Evolutionary conservation across 306 rosid species (phyloP).

Genomic region (Aeschynomene evenia): DNA sequence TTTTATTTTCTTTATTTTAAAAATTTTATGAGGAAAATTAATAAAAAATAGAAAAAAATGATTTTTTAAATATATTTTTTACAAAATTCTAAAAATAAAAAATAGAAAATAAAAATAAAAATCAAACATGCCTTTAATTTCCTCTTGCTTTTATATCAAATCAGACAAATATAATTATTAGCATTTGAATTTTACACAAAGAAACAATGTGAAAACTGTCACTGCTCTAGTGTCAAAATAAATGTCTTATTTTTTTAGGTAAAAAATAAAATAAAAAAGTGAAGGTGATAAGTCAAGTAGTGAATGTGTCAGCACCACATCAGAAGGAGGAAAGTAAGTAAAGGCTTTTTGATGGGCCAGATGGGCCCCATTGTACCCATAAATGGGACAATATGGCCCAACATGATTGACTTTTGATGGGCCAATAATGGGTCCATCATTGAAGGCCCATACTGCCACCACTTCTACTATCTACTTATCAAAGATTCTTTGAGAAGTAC

Average conservation of each 20-base stretch:
- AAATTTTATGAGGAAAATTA: too few species aligned
- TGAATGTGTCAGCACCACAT: slow-evolving; percentile 36
- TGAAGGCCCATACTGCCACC: slow-evolving; percentile 37
- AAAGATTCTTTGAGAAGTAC: slow-evolving; percentile 30
- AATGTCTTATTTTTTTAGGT: neutral
- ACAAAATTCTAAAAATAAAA: too few species aligned
- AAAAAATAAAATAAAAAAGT: too few species aligned
- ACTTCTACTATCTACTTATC: too few species aligned
- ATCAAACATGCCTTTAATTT: too few species aligned
- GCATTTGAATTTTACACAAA: neutral
- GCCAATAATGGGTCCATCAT: slow-evolving; percentile 47
- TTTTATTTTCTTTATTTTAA: too few species aligned
- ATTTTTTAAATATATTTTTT: too few species aligned
- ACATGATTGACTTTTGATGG: slow-evolving; percentile 42
- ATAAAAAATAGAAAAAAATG: too few species aligned
- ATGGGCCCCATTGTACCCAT: slow-evolving; percentile 35
- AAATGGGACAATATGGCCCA: slow-evolving; percentile 33
- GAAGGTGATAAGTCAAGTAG: neutral
- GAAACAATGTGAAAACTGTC: neutral
- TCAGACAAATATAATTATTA: neutral
- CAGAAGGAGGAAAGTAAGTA: slow-evolving; percentile 17
- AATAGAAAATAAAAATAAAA: too few species aligned
- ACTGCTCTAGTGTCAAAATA: neutral
- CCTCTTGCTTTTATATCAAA: neutral
- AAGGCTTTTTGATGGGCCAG: slow-evolving; percentile 30